Base-by-base conservation (phyloP, 1,139 yeast genomes). In the Yamadazyma pseudoaaseri region DNA sequence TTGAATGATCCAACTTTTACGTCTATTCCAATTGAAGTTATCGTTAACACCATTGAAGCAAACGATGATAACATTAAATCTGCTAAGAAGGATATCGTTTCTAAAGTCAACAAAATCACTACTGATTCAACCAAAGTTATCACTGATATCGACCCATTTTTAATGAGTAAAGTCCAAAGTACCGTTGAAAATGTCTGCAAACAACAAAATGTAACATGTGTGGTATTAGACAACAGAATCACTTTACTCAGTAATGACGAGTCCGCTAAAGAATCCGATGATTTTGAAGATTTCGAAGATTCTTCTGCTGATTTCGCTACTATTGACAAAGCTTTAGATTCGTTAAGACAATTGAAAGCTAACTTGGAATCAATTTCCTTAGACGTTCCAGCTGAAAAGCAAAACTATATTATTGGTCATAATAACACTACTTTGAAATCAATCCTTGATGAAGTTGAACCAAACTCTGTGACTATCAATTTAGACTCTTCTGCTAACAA, bases 121-220 rank as follows among this genome's bases (percentile, higher is more conserved):
- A 96, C 97, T 27, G 71, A 74, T 32, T 76, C 77, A 38, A 73
- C 86, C 27, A 62, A 67, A 45, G 65, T 66, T 7, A 63, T 87
- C 34, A 58, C 64, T 13, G 96, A 86, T 48, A 73, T 92, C 46
- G 89, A 86, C 51, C 66, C 76, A 10, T 82, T 85, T 53, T 77
- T 89, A 43, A 65, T 76, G 42, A 61, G 65, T 29, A 75, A 73
- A 47, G 73, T 79, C 16, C 70, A 71, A 18, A 61, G 62, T 43
- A 65, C 62, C 35, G 62, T 70, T 48, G 63, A 61, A 40, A 53
- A 64, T 4, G 64, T 76, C 34, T 76, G 81, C 32, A 65, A 69
- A 35, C 64, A 69, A 32, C 63, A 69, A 35, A 63, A 72, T 33
- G 80, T 81, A 33, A 65, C 70, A 20, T 76, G 76, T 41, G 75